phyloP scores from a whole-genome alignment of 805 yeast genomes.

The Zygoascus ofunaensis region DNA sequence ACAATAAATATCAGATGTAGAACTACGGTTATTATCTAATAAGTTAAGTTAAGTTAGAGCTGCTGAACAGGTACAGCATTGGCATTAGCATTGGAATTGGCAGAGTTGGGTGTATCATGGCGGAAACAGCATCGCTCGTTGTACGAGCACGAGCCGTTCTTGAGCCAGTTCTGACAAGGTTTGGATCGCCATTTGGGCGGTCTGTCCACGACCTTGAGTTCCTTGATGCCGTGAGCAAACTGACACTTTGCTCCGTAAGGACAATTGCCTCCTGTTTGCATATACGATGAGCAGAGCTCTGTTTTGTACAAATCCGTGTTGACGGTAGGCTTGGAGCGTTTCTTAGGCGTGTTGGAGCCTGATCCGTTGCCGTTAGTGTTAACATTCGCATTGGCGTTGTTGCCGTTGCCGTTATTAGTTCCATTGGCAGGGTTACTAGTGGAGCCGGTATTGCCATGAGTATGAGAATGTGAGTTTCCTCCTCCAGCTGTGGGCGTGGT shows the following conservation, averaged over 20 bases:
- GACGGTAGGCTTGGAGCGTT: constrained; percentile 27
- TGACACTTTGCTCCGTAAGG: constrained; percentile 90
- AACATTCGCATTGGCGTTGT: too few species aligned
- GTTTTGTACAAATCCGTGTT: constrained; percentile 77
- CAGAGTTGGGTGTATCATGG: too few species aligned
- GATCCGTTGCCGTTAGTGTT: not conserved
- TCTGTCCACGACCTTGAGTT: constrained; percentile 61
- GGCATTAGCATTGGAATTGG: too few species aligned
- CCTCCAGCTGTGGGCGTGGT: constrained; percentile 3
- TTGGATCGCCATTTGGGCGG: constrained; percentile 84
- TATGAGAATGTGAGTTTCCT: too few species aligned
- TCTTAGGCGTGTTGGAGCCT: constrained; percentile 17
- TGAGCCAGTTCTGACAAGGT: constrained; percentile 82
- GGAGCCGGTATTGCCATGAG: not conserved
- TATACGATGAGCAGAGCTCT: constrained; percentile 75
- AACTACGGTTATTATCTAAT: too few species aligned
- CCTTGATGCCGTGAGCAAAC: constrained; percentile 83
- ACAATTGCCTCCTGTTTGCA: constrained; percentile 58
- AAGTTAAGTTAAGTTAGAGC: too few species aligned
- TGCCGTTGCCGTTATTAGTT: not conserved
- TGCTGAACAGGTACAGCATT: too few species aligned
- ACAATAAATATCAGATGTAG: too few species aligned
- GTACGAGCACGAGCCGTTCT: constrained; percentile 74
- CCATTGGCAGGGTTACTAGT: not conserved
- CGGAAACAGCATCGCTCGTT: constrained; percentile 89